phyloP scores from a whole-genome alignment of 2,329 filamentous ascomycete species.

The Esteya vermicola region DNA sequence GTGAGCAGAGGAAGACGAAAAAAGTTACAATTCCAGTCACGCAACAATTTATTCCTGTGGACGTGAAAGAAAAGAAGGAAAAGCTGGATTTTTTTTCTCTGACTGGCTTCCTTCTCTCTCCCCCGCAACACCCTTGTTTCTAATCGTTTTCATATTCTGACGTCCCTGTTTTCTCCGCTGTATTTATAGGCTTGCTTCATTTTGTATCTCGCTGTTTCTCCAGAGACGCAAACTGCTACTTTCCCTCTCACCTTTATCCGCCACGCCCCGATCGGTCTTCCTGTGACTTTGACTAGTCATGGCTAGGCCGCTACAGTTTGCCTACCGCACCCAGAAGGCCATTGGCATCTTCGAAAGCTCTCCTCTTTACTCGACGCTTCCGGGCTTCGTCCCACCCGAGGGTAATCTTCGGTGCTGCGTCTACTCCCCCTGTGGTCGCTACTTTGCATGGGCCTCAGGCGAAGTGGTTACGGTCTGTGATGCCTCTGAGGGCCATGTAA shows the following conservation, averaged over 20 bases:
- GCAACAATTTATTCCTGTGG: too few relatives aligned
- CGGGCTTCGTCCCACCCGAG: constrained; percentile 76
- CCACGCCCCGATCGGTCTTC: constrained; percentile 13
- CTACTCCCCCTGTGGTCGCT: constrained; percentile 92
- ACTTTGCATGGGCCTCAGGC: constrained; percentile 86
- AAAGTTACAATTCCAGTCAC: too few relatives aligned
- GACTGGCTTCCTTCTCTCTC: too few relatives aligned
- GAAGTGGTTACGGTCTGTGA: constrained; percentile 80
- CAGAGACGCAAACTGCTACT: background rate
- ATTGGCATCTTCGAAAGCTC: constrained; percentile 88
- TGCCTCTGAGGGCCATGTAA: constrained; percentile 57
- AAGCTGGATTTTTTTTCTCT: too few relatives aligned
- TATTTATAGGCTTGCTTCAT: background rate
- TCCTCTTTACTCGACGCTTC: constrained; percentile 71
- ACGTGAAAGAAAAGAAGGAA: too few relatives aligned
- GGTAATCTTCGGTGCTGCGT: constrained; percentile 88
- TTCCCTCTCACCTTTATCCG: background rate
- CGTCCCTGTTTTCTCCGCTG: background rate
- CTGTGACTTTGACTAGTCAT: constrained; percentile 91
- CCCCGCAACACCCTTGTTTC: background rate
- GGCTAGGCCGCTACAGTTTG: constrained; percentile 87
- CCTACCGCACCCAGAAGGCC: constrained; percentile 91
- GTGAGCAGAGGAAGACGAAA: too few relatives aligned
- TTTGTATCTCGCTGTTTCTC: too few relatives aligned
- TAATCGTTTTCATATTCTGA: background rate